A percentile compares a stretch with the other conserved stretches of the same genome.
These are phyloP conservation scores for Coniferiporia weirii DNA, from an alignment of 1,284 basidiomycete genomes.

Conservation along the genomic window DNA sequence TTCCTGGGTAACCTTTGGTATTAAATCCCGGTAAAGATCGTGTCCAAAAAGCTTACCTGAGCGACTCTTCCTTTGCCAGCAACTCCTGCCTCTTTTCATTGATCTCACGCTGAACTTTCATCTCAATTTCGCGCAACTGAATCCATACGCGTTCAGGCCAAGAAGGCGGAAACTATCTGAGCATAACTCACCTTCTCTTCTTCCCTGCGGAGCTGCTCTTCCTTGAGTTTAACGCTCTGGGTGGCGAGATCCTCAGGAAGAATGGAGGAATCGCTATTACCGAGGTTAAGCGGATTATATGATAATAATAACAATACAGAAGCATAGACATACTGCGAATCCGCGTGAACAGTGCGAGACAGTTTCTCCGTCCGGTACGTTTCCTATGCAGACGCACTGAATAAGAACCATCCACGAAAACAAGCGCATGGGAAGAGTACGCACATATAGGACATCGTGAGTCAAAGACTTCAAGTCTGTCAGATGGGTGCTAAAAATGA, in stretches of 20 bases:
- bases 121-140: conserved; percentile 93
- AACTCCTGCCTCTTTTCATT: conserved; percentile 98
- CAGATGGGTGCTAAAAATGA: conserved; percentile 73
- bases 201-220: conserved; percentile 96
- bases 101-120: conserved; percentile 98
- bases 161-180: background rate
- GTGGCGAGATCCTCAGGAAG: conserved; percentile 94
- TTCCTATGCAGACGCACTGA: conserved; percentile 43
- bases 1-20: conserved; percentile 46
- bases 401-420: background rate
- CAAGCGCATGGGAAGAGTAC: background rate
- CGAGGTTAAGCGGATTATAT: conserved; percentile 17
- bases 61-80: conserved; percentile 87
- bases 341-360: conserved; percentile 86
- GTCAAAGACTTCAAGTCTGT: conserved; percentile 94
- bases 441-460: conserved; percentile 79
- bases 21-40: conserved; percentile 6
- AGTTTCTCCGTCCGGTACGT: conserved; percentile 99
- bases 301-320: conserved; percentile 3
- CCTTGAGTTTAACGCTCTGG: conserved; percentile 95
- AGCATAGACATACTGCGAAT: conserved; percentile 57
- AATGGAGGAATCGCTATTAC: conserved; percentile 75
- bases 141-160: conserved; percentile 16
- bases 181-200: conserved; percentile 75
- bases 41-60: conserved; percentile 46